Percentiles rank a stretch among this genome's conserved stretches.
These are phyloP conservation scores for Taphrina populina DNA, from an alignment of 1,139 yeast genomes.

Conservation along the genomic window DNA sequence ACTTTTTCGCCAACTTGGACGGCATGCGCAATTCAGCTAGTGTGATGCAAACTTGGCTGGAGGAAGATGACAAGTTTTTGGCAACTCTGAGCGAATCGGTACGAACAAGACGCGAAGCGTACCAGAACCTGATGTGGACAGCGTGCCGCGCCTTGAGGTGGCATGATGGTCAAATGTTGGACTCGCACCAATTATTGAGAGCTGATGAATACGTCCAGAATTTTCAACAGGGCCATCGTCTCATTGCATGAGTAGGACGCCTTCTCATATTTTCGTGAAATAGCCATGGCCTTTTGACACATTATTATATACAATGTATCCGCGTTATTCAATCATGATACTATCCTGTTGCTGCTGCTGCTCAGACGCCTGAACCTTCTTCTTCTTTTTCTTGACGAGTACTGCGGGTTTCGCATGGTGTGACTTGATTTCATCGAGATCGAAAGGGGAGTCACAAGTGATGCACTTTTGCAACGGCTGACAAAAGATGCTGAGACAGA, in stretches of 20 bases:
- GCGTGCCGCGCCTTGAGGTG: slow-evolving; percentile 23
- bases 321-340: slow-evolving; percentile 8
- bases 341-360: slow-evolving; percentile 1
- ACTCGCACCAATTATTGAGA: slow-evolving; percentile 6
- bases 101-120: slow-evolving; percentile 13
- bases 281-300: no score
- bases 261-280: no score
- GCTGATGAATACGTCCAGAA: slow-evolving; percentile 16
- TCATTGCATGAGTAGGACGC: no score
- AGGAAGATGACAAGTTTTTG: slow-evolving; percentile 5
- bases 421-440: slow-evolving; percentile 40
- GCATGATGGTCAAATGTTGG: slow-evolving; percentile 25
- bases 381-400: slow-evolving; percentile 20
- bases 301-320: no score
- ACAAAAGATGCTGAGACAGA: slow-evolving; percentile 69
- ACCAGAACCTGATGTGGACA: slow-evolving; percentile 27
- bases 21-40: slow-evolving; percentile 2
- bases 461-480: slow-evolving; percentile 57
- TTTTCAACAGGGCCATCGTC: not conserved
- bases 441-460: slow-evolving; percentile 64
- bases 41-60: slow-evolving; percentile 5
- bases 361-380: not conserved
- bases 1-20: slow-evolving; percentile 26
- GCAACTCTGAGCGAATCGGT: slow-evolving; percentile 1
- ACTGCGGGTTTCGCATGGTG: slow-evolving; percentile 28